Conservation (phyloP, 805 yeast species). For the Ogataea kodamae region DNA sequence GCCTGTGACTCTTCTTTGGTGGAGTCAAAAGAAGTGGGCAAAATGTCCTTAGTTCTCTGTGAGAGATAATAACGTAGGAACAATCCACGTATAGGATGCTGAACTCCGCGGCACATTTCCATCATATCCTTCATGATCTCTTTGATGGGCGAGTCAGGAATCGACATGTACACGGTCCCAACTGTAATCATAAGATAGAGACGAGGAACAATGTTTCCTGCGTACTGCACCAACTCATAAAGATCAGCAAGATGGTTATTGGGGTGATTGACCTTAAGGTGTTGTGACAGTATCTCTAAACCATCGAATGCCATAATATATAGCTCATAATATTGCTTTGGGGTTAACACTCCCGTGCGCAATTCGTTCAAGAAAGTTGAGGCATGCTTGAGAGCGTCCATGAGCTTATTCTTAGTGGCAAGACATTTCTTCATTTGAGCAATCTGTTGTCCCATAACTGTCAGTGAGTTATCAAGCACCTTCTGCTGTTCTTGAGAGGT, state of each 20-base stretch:
- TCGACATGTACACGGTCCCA: slow-evolving; percentile 82
- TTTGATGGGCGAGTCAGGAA: slow-evolving; percentile 71
- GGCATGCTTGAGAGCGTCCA: slow-evolving; percentile 88
- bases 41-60: slow-evolving; percentile 70
- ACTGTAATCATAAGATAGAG: slow-evolving; percentile 92
- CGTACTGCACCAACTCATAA: slow-evolving; percentile 92
- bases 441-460: slow-evolving; percentile 64
- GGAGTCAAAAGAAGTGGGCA: slow-evolving; percentile 38
- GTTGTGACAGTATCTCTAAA: slow-evolving; percentile 60
- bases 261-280: slow-evolving; percentile 64
- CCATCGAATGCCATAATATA: slow-evolving; percentile 84
- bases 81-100: slow-evolving; percentile 89
- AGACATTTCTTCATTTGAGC: slow-evolving; percentile 73
- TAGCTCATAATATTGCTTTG: slow-evolving; percentile 90
- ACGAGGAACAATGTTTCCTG: slow-evolving; percentile 90
- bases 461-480: slow-evolving; percentile 42
- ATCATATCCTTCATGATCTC: slow-evolving; percentile 94
- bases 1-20: slow-evolving; percentile 27
- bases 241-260: slow-evolving; percentile 78
- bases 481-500: slow-evolving; percentile 28
- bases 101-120: slow-evolving; percentile 97
- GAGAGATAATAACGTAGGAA: slow-evolving; percentile 85
- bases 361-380: slow-evolving; percentile 78
- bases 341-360: slow-evolving; percentile 69
- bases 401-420: slow-evolving; percentile 58